Percentiles rank a stretch among this genome's conserved stretches.
Conservation (phyloP, 768 basidiomycete genomes). For the Lactarius sanguifluus region DNA sequence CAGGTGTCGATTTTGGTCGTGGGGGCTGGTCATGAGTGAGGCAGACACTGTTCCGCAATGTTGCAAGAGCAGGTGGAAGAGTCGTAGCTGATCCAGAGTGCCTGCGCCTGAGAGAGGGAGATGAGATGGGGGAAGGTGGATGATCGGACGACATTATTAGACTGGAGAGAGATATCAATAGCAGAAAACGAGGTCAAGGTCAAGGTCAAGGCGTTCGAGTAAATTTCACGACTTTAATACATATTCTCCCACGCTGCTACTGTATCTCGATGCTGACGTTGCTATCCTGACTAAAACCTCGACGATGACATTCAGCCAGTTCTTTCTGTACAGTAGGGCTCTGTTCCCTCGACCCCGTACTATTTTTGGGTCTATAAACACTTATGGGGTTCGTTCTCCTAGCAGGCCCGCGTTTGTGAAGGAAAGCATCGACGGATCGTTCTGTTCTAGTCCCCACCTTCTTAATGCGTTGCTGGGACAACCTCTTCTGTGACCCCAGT, state of each 20-base stretch:
- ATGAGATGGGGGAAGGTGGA: slow-evolving; percentile 3
- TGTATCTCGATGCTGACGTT: neutral
- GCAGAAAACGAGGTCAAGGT: slow-evolving; percentile 4
- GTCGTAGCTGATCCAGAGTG: slow-evolving; percentile 57
- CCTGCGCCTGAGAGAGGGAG: slow-evolving; percentile 47
- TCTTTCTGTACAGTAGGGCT: slow-evolving; percentile 5
- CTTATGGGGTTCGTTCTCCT: neutral
- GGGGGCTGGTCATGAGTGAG: slow-evolving; percentile 51
- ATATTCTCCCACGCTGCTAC: slow-evolving; percentile 18
- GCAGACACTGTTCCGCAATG: slow-evolving; percentile 31
- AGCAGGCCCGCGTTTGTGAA: neutral
- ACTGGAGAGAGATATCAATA: neutral
- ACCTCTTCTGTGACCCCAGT: too few species aligned
- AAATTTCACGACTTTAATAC: neutral
- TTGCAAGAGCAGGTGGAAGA: slow-evolving; percentile 33
- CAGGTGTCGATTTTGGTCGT: slow-evolving; percentile 73
- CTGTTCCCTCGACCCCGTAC: slow-evolving; percentile 17
- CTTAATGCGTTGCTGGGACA: too few species aligned
- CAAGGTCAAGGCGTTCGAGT: neutral
- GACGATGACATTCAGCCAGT: too few species aligned
- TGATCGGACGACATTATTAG: slow-evolving; percentile 22
- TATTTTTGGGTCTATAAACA: slow-evolving; percentile 10
- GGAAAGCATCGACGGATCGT: slow-evolving; percentile 34
- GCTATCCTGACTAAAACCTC: neutral
- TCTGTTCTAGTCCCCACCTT: slow-evolving; percentile 45